These are phyloP conservation scores for Hyaloperonospora arabidopsidis DNA, from an alignment of 352 stramenopile species.

Conservation along the genomic window DNA sequence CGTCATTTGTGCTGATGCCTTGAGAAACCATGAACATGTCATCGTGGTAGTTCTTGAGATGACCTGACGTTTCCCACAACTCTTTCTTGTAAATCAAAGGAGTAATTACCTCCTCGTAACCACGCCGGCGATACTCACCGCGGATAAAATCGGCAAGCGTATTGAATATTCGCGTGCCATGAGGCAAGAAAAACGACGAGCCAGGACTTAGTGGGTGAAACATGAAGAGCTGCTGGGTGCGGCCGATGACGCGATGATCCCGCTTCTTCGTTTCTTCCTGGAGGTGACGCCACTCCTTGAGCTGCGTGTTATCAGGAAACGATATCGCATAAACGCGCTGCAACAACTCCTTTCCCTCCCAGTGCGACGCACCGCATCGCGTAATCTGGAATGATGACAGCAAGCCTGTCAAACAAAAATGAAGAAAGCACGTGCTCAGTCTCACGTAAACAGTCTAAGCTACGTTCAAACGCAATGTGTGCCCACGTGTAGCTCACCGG, in stretches of 20 bases:
- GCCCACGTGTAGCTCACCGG: conserved; percentile 74
- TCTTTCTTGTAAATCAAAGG: conserved; percentile 97
- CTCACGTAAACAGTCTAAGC: background rate
- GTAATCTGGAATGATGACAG: conserved; percentile 94
- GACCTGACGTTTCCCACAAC: conserved; percentile 95
- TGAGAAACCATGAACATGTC: conserved; percentile 92
- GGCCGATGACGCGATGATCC: conserved; percentile 92
- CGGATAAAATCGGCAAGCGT: conserved; percentile 86
- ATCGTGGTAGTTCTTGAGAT: conserved; percentile 95
- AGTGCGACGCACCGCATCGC: conserved; percentile 92
- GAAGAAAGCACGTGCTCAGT: background rate
- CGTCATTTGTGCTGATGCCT: conserved; percentile 39
- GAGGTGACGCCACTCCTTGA: conserved; percentile 82
- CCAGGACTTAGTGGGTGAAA: conserved; percentile 92
- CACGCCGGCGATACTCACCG: conserved; percentile 77
- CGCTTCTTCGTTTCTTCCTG: conserved; percentile 95
- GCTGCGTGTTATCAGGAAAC: conserved; percentile 85
- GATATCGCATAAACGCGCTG: conserved; percentile 96
- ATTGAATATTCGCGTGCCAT: conserved; percentile 98
- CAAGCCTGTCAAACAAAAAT: conserved; percentile 34
- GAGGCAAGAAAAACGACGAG: conserved; percentile 96
- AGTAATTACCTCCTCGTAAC: conserved; percentile 96
- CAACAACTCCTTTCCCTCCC: conserved; percentile 84
- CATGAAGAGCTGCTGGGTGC: conserved; percentile 95
- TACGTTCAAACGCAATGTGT: conserved; percentile 41